Evolutionary conservation across 768 basidiomycete genomes (phyloP).

Genomic region (Amanita rubescens): DNA sequence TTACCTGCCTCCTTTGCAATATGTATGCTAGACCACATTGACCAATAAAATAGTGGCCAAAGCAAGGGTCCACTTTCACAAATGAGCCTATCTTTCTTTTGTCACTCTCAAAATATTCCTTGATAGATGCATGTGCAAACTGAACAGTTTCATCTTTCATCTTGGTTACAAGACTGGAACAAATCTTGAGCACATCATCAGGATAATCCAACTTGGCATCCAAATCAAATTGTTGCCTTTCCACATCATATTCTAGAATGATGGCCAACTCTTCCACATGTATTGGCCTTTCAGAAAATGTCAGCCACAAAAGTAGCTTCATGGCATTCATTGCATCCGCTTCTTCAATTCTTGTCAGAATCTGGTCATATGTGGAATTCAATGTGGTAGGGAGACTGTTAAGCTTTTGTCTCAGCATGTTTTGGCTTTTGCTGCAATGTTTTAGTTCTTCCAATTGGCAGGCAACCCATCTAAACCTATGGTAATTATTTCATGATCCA

Average conservation of each 20-base stretch:
- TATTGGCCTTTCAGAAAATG: not conserved
- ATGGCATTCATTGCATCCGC: not conserved
- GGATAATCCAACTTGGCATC: not conserved
- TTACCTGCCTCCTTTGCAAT: too few relatives aligned
- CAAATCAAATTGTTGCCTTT: not conserved
- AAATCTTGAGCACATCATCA: not conserved
- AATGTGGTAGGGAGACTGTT: too few relatives aligned
- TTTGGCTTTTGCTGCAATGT: too few relatives aligned
- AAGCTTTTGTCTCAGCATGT: too few relatives aligned
- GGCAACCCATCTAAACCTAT: too few relatives aligned
- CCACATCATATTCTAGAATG: not conserved
- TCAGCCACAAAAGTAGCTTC: not conserved
- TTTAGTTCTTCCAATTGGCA: too few relatives aligned
- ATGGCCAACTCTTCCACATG: not conserved
- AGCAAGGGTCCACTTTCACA: too few relatives aligned
- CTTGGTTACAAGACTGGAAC: not conserved
- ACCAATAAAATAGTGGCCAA: too few relatives aligned
- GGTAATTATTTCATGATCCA: too few relatives aligned
- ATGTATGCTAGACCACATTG: too few relatives aligned
- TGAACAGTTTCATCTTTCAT: not conserved
- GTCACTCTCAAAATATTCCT: not conserved
- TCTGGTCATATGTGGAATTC: not conserved
- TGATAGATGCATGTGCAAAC: not conserved
- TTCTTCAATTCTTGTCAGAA: not conserved
- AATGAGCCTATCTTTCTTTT: too few relatives aligned